Evolutionary conservation across 192 early-diverging fungal species (phyloP).

Genomic region (Backusella macrospora): DNA sequence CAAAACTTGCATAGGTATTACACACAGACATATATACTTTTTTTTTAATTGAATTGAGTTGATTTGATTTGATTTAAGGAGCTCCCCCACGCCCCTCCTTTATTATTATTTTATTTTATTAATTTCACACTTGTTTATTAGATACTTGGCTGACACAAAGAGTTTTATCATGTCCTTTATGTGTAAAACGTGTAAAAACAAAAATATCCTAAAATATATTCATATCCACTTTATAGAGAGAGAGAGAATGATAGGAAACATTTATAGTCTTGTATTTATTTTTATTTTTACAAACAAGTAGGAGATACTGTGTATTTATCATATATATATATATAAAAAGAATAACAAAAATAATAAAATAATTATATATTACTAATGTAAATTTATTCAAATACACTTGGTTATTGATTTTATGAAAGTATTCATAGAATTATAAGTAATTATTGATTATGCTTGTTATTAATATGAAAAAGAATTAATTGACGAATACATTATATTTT

Average conservation of each 20-base stretch:
- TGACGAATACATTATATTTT: too few species aligned
- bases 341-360: not conserved
- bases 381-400: too few species aligned
- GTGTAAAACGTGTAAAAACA: not conserved
- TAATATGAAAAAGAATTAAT: not conserved
- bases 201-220: not conserved
- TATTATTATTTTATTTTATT: not conserved
- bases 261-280: not conserved
- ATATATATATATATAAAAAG: too few species aligned
- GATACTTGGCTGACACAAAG: not conserved
- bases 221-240: too few species aligned
- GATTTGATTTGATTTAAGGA: too few species aligned
- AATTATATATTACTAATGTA: not conserved
- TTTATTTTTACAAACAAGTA: not conserved
- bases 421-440: not conserved
- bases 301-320: not conserved
- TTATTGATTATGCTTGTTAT: not conserved
- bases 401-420: not conserved
- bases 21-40: not conserved
- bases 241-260: too few species aligned
- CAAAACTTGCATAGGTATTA: not conserved
- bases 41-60: too few species aligned
- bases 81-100: too few species aligned
- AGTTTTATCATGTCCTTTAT: not conserved
- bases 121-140: not conserved